These are phyloP conservation scores for Emmonsiellopsis sp. DNA, from an alignment of 2,329 filamentous ascomycete genomes.

Conservation along the genomic window DNA sequence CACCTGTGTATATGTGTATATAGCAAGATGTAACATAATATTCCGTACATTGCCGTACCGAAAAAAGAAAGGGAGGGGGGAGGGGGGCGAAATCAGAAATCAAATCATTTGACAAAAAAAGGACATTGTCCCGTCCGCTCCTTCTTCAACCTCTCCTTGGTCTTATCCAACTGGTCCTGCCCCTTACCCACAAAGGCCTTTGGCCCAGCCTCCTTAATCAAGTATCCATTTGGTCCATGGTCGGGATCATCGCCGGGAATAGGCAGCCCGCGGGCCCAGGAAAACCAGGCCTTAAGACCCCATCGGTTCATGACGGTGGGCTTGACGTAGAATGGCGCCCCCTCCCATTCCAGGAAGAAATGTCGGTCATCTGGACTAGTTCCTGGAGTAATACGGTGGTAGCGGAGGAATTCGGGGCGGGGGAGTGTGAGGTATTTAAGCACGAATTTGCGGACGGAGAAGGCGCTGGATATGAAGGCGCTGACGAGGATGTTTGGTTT, in stretches of 20 bases:
- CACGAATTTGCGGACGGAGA: constrained; percentile 45
- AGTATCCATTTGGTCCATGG: constrained; percentile 41
- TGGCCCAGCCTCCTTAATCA: constrained; percentile 53
- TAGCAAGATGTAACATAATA: background rate
- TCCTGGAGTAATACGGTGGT: constrained; percentile 30
- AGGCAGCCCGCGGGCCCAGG: constrained; percentile 35
- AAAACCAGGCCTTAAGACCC: constrained; percentile 47
- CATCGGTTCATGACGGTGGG: constrained; percentile 53
- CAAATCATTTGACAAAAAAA: constrained; percentile 21
- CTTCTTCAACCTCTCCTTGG: constrained; percentile 26
- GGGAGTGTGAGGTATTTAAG: constrained; percentile 54
- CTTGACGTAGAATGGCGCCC: constrained; percentile 56
- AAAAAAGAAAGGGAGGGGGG: background rate
- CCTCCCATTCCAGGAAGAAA: constrained; percentile 44
- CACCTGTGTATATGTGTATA: too few relatives aligned
- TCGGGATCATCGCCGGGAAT: constrained; percentile 40
- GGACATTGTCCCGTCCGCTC: constrained; percentile 40
- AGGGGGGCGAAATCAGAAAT: background rate
- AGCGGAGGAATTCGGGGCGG: constrained; percentile 36
- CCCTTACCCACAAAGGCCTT: constrained; percentile 44
- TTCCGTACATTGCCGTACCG: background rate
- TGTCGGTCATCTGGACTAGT: constrained; percentile 48
- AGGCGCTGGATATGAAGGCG: constrained; percentile 35
- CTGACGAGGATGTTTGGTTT: constrained; percentile 25
- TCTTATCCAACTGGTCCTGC: constrained; percentile 36